A percentile compares a stretch with the other conserved stretches of the same genome.
Conservation (phyloP, 257 asterid genomes). For the Capsicum chinense region DNA sequence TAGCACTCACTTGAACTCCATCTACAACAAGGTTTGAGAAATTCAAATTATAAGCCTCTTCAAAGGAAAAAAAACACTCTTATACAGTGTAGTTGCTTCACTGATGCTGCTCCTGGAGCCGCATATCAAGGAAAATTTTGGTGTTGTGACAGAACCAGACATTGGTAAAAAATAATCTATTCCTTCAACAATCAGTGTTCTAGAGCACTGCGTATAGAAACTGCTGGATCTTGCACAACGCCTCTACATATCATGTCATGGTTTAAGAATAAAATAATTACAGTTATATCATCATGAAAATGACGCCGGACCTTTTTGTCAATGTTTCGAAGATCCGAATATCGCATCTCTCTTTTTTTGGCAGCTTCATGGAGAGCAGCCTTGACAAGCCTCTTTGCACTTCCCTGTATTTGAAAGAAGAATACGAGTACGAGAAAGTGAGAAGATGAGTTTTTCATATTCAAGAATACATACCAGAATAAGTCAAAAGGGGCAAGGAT, state of each 20-base stretch:
- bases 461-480: slow-evolving; percentile 9
- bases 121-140: slow-evolving; percentile 18
- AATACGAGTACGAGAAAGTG: not conserved
- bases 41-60: slow-evolving; percentile 25
- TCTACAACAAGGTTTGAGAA: slow-evolving; percentile 21
- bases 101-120: slow-evolving; percentile 19
- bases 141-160: not conserved
- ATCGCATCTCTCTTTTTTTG: slow-evolving; percentile 49
- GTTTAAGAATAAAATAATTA: slow-evolving; percentile 44
- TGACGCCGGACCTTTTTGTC: slow-evolving; percentile 49
- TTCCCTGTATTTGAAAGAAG: slow-evolving; percentile 39
- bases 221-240: slow-evolving; percentile 37
- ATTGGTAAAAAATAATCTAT: slow-evolving; percentile 8
- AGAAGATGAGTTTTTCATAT: not conserved
- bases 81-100: slow-evolving; percentile 23
- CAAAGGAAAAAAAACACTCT: slow-evolving; percentile 23
- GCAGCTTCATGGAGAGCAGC: slow-evolving; percentile 53
- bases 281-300: slow-evolving; percentile 49
- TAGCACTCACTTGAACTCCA: slow-evolving; percentile 27
- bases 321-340: slow-evolving; percentile 41
- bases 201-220: slow-evolving; percentile 43
- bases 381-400: slow-evolving; percentile 48
- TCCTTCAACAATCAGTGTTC: slow-evolving; percentile 34
- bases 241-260: slow-evolving; percentile 45
- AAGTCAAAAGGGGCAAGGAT: not conserved